Base-by-base conservation (phyloP, 495 filamentous ascomycete genomes). In the Talaromyces nanjingensis region DNA sequence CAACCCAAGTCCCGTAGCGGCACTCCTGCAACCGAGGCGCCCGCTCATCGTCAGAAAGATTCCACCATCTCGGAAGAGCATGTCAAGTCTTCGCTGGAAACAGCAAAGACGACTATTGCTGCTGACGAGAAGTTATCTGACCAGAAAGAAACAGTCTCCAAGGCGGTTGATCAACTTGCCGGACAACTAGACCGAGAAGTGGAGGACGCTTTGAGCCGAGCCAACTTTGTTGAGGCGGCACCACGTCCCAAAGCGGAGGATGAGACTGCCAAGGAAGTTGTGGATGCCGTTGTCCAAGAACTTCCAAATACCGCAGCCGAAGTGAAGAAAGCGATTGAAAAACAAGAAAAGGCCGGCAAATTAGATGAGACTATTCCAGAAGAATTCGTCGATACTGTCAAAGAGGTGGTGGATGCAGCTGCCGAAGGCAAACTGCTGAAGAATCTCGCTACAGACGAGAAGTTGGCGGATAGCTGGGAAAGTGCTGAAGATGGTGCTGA, bases 401-500 rank as follows among this genome's bases (percentile, higher is more conserved):
- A 82, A 59, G 82, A 87, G 33, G 80, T 81, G 33, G 78, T 84
- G 52, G 80, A 84, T 6, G 80, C 87, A 53, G 73, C 82, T 58
- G 81, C 82, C 12, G 72, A 81, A 20, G 80, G 79, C 55, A 83
- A 86, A 29, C 24, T 56, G 12, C 6, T 56, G 5, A 56, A 56
- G 3, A 56, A 56, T 22, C 24, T 56, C 24, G 83, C 82, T 59
- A 79, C 83, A 33, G 82, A 87, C 5, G 89, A 91, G 62, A 77
- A 76, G 27, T 61, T 82, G 16, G 77, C 71, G 59, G 84, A 84
- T 63, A 91, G 86, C 73, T 93, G 89, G 90, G 90, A 93, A 75
- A 93, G 88, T 65, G 88, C 86, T 11, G 91, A 93, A 71, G 91
- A 89, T 55, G 84, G 84, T 42, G 83, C 85, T 12, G 84, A 85